Percentiles rank a stretch among this genome's conserved stretches.
Conservation (phyloP, 805 yeast species). For the Schwanniomyces sp. region DNA sequence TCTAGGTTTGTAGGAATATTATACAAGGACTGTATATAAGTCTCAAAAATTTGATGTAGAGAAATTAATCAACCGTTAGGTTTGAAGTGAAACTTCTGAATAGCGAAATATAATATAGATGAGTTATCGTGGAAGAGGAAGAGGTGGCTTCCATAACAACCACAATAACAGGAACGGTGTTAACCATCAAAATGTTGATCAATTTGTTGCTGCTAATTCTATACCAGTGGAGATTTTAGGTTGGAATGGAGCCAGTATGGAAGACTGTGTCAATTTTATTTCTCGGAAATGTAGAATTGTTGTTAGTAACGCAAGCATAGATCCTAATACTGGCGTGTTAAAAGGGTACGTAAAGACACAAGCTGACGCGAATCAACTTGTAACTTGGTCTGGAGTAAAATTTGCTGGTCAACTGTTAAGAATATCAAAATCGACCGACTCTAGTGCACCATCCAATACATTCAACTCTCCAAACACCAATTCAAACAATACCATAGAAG, state of each 20-base stretch:
- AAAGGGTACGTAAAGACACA: constrained; percentile 56
- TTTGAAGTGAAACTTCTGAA: not conserved
- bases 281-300: constrained; percentile 63
- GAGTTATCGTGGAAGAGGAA: constrained; percentile 41
- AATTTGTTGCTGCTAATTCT: constrained; percentile 29
- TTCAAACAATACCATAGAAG: constrained; percentile 50
- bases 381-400: constrained; percentile 69
- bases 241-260: constrained; percentile 78
- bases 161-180: constrained; percentile 10
- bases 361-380: constrained; percentile 58
- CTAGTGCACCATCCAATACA: constrained; percentile 14
- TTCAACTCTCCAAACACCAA: constrained; percentile 7
- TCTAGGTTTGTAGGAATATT: not conserved
- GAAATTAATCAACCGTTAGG: not conserved
- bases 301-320: constrained; percentile 52
- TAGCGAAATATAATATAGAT: constrained; percentile 9
- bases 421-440: constrained; percentile 39
- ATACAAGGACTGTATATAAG: not conserved
- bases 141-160: constrained; percentile 23
- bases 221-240: constrained; percentile 65
- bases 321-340: constrained; percentile 49
- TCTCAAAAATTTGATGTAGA: not conserved
- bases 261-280: constrained; percentile 68
- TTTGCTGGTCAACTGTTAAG: constrained; percentile 74
- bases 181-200: constrained; percentile 22